Base-by-base conservation (phyloP, 306 rosid species). In the Spatholobus suberectus region DNA sequence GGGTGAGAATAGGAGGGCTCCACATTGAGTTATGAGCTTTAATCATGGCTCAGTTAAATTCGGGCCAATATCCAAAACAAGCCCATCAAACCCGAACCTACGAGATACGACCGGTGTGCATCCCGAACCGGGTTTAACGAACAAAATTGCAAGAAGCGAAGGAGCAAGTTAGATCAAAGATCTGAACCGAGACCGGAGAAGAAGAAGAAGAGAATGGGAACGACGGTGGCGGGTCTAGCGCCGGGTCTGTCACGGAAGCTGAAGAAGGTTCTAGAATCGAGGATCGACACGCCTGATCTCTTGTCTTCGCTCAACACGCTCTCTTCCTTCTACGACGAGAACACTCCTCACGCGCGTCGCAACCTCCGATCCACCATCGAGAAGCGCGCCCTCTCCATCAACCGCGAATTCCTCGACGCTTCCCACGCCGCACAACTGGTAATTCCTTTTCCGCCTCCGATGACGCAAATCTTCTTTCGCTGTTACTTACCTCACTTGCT, bases 241-340 rank as follows among this genome's bases (percentile, higher is more conserved):
- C 96, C 98, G 69, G 96, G 99, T 40, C 91, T 96, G 2, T 96
- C 98, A 5, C 94, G 98, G 92, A 96, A 96, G 85, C 92, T 96
- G 89, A 96, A 94, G 94, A 96, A 96, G 85, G 98, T 96, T 63
- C 77, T 94, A 86, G 99, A 94, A 40, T 92, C 92, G 26, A 87
- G 91, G 78, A 92, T 92, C 24, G 99, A 96, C 59, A 85, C 98
- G 7, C 97, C 98, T 41, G 96, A 96, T 82, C 89, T 94, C 4
- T 73, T 96, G 78, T 89, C 92, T 20, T 96, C 99, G 5, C 94
- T 96, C 70, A 84, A 87, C 85, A 92, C 99, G 0, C 91, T 96
- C 23, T 96, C 99, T 70, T 78, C 97, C 29, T 96, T 96, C 94
- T 92, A 94, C 87, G 80, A 86, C 26, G 96, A 92, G 0, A 94